Percentiles rank a stretch among this genome's conserved stretches.
Conservation (phyloP, 495 filamentous ascomycete genomes). For the Tuber umbilicatum region DNA sequence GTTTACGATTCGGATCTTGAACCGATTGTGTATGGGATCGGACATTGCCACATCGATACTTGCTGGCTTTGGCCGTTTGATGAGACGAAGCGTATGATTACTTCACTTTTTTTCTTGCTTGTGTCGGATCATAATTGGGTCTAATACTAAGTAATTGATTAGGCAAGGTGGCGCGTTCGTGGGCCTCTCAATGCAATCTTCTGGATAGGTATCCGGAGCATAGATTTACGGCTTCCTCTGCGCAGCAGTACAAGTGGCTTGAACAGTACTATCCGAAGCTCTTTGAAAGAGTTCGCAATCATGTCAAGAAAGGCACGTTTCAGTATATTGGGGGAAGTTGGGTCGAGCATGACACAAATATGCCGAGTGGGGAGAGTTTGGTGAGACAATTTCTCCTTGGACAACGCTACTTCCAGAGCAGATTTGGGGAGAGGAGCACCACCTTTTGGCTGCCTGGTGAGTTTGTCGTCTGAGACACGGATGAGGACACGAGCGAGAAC, state of each 20-base stretch:
- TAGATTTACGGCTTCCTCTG: constrained; percentile 83
- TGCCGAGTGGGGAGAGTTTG: constrained; percentile 90
- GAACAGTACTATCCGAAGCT: constrained; percentile 78
- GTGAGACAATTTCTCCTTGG: constrained; percentile 75
- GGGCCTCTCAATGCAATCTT: constrained; percentile 90
- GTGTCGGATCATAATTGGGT: constrained; percentile 8
- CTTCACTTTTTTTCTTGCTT: neutral
- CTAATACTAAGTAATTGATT: constrained; percentile 3
- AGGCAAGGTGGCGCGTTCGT: constrained; percentile 82
- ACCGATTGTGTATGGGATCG: constrained; percentile 77
- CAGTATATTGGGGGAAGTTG: constrained; percentile 95
- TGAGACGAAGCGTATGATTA: constrained; percentile 72
- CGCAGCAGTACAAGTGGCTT: constrained; percentile 97
- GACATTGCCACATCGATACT: constrained; percentile 86
- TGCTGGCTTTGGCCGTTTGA: constrained; percentile 99
- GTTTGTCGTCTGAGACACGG: neutral
- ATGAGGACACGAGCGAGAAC: neutral
- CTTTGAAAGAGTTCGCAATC: constrained; percentile 81
- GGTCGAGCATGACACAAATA: constrained; percentile 98
- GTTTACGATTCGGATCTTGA: constrained; percentile 72
- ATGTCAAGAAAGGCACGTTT: constrained; percentile 84
- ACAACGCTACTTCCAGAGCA: constrained; percentile 87
- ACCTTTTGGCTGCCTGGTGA: constrained; percentile 88
- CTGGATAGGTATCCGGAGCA: constrained; percentile 94
- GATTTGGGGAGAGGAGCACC: constrained; percentile 77